phyloP scores from a whole-genome alignment of 129 eudicot species.

The Erigeron canadensis region DNA sequence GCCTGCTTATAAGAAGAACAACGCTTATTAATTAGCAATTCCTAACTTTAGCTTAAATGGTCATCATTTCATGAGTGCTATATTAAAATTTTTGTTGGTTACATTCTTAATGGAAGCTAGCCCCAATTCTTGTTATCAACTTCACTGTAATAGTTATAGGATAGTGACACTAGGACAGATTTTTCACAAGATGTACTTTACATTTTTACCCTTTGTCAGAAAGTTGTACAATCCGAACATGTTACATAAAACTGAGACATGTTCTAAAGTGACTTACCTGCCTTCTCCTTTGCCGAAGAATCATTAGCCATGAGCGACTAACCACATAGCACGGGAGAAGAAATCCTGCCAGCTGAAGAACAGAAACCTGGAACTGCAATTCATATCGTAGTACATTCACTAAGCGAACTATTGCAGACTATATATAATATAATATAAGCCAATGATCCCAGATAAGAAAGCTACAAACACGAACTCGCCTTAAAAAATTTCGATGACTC shows the following conservation, averaged over 20 bases:
- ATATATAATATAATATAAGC: background rate
- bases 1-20: too few relatives aligned
- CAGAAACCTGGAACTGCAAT: constrained; percentile 57
- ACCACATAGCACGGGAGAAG: constrained; percentile 76
- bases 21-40: too few relatives aligned
- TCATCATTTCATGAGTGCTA: constrained; percentile 1
- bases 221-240: background rate
- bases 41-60: background rate
- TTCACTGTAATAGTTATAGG: background rate
- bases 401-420: background rate
- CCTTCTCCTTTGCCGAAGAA: constrained; percentile 60
- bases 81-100: constrained; percentile 11
- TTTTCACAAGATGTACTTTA: constrained; percentile 4
- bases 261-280: constrained; percentile 42
- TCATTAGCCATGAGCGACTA: constrained; percentile 56
- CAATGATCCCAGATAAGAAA: background rate
- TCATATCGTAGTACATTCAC: background rate
- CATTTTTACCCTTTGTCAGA: constrained; percentile 7
- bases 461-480: constrained; percentile 29
- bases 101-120: constrained; percentile 17
- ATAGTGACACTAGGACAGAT: constrained; percentile 8
- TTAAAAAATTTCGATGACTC: constrained; percentile 52
- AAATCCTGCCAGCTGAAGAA: constrained; percentile 77
- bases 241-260: background rate
- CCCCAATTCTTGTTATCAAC: constrained; percentile 12